phyloP scores from a whole-genome alignment of 2,329 filamentous ascomycete genomes.

The Alternaria consortialis region DNA sequence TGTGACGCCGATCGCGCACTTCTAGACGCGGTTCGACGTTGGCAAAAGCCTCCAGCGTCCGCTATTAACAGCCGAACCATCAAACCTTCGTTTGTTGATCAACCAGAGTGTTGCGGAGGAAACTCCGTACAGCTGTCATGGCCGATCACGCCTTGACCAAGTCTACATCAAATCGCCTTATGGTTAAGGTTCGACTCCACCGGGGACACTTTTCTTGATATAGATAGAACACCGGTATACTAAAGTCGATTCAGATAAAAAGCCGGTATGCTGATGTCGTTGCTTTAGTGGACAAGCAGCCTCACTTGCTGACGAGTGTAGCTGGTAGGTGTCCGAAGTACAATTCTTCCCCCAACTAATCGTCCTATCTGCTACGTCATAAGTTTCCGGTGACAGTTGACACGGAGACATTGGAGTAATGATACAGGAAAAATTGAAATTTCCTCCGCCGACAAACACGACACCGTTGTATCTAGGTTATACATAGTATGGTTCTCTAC shows the following conservation, averaged over 20 bases:
- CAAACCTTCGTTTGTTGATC: neutral
- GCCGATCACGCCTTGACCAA: neutral
- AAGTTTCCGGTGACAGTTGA: neutral
- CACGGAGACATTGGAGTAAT: neutral
- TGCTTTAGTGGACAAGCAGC: neutral
- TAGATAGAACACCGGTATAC: conserved; percentile 4
- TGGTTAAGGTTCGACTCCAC: conserved; percentile 7
- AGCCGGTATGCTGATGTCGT: neutral
- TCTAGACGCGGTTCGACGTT: conserved; percentile 14
- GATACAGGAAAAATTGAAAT: neutral
- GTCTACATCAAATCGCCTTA: conserved; percentile 1
- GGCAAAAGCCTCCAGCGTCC: conserved; percentile 4
- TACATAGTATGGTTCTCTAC: neutral
- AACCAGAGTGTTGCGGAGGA: neutral
- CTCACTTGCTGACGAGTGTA: neutral
- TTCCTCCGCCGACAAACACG: neutral
- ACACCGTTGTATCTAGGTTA: neutral
- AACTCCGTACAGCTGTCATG: neutral
- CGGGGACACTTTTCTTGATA: neutral
- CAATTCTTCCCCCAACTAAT: neutral
- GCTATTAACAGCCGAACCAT: conserved; percentile 6
- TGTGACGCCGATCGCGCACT: neutral
- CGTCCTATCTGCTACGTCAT: neutral
- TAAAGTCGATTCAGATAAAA: neutral
- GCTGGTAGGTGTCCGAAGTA: neutral